These are phyloP conservation scores for Naganishia kalamii DNA, from an alignment of 768 basidiomycete genomes.

Conservation along the genomic window DNA sequence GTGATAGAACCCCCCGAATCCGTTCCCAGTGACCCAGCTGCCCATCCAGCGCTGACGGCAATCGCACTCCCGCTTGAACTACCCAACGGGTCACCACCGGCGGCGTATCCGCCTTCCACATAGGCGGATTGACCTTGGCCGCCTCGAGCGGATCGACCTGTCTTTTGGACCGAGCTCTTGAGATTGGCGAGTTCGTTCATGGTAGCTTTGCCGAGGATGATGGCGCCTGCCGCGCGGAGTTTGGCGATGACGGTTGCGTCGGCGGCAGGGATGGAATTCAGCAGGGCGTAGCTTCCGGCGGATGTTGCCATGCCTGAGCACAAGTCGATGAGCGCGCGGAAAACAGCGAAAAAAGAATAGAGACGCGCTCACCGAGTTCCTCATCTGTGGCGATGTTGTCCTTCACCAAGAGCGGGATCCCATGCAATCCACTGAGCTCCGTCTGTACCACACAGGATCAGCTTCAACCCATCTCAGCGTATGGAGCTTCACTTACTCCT, in stretches of 20 bases:
- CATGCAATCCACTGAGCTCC: constrained; percentile 28
- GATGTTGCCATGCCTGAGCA: constrained; percentile 32
- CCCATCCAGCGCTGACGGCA: neutral
- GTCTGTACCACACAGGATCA: no score
- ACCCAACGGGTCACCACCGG: constrained; percentile 28
- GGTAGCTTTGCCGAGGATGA: constrained; percentile 5
- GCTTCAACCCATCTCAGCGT: no score
- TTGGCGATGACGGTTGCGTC: constrained; percentile 28
- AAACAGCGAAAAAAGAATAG: neutral
- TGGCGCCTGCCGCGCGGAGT: neutral
- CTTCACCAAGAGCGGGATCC: constrained; percentile 39
- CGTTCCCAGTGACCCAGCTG: neutral
- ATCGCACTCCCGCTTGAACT: constrained; percentile 1
- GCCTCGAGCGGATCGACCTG: constrained; percentile 34
- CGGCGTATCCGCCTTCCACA: constrained; percentile 29
- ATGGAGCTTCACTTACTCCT: constrained; percentile 4
- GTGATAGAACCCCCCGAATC: neutral
- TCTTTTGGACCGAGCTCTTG: constrained; percentile 19
- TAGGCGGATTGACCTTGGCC: constrained; percentile 36
- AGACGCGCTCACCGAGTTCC: constrained; percentile 17
- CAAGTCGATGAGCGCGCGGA: neutral
- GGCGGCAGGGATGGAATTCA: constrained; percentile 23
- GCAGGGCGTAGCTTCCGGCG: constrained; percentile 30
- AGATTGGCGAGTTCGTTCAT: constrained; percentile 21
- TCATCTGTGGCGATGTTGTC: constrained; percentile 37